phyloP scores from a whole-genome alignment of 495 filamentous ascomycete genomes.

The Astrocystis sublimbata region DNA sequence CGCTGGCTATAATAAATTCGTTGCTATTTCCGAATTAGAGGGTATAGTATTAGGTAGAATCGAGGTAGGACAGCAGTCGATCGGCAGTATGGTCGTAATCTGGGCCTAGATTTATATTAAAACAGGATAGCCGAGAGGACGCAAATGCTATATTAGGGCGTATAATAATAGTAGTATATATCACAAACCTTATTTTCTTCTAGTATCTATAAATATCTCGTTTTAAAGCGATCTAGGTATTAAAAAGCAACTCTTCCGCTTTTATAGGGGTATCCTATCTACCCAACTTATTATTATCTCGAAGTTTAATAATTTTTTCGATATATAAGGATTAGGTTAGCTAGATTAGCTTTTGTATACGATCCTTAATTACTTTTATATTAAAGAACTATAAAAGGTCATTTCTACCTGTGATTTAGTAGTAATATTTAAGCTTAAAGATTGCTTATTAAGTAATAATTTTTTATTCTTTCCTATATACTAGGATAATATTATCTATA shows the following conservation, averaged over 20 bases:
- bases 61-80: slow-evolving; percentile 13
- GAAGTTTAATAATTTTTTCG: not conserved
- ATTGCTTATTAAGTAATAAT: not conserved
- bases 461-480: not conserved
- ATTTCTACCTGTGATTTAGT: not conserved
- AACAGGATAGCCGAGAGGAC: not conserved
- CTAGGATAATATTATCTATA: not conserved
- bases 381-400: not conserved
- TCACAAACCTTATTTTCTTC: not conserved
- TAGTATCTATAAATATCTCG: not conserved
- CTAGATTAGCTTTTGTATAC: not conserved
- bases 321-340: not conserved
- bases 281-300: not conserved
- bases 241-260: not conserved
- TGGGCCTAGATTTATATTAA: not conserved
- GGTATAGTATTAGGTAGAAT: not conserved
- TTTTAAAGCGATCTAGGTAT: not conserved
- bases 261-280: not conserved
- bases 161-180: not conserved
- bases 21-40: slow-evolving; percentile 13
- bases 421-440: not conserved
- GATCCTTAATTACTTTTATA: not conserved
- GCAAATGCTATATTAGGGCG: not conserved
- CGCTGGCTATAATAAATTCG: slow-evolving; percentile 11
- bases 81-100: not conserved